These are phyloP conservation scores for Nasturtium officinale DNA, from an alignment of 345 rosid genomes.

Conservation along the genomic window DNA sequence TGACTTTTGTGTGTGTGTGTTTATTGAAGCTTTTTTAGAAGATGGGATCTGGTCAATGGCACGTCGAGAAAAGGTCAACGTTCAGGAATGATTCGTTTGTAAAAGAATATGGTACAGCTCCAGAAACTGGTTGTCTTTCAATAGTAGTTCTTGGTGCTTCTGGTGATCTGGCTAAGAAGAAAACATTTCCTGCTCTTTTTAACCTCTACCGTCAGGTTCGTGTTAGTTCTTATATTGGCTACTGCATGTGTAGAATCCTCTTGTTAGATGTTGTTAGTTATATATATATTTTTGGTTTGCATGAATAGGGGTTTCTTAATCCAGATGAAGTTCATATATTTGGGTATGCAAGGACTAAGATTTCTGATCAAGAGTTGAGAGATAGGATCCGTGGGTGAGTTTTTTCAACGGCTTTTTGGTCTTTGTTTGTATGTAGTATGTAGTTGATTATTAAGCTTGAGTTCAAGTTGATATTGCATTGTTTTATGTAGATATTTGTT, in stretches of 20 bases:
- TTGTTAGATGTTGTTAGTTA: not conserved
- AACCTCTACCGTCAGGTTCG: slow-evolving; percentile 89
- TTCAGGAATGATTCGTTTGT: slow-evolving; percentile 53
- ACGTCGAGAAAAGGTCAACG: slow-evolving; percentile 64
- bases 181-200: slow-evolving; percentile 98
- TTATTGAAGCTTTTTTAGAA: slow-evolving; percentile 36
- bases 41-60: slow-evolving; percentile 69
- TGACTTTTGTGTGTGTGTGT: not conserved
- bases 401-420: not conserved
- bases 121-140: slow-evolving; percentile 85
- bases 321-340: slow-evolving; percentile 82
- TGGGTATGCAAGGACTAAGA: slow-evolving; percentile 96
- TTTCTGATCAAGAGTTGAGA: slow-evolving; percentile 88
- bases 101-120: slow-evolving; percentile 47
- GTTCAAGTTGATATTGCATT: slow-evolving; percentile 3
- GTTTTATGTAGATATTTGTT: slow-evolving; percentile 65
- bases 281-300: slow-evolving; percentile 3
- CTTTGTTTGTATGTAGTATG: not conserved
- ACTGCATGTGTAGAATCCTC: not conserved
- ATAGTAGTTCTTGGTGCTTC: slow-evolving; percentile 94
- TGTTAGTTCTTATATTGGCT: not conserved
- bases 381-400: slow-evolving; percentile 69
- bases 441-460: not conserved
- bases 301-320: slow-evolving; percentile 76
- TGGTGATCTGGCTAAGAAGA: slow-evolving; percentile 99